phyloP scores from a whole-genome alignment of 805 yeast genomes.

The Yarrowia alimentaria region DNA sequence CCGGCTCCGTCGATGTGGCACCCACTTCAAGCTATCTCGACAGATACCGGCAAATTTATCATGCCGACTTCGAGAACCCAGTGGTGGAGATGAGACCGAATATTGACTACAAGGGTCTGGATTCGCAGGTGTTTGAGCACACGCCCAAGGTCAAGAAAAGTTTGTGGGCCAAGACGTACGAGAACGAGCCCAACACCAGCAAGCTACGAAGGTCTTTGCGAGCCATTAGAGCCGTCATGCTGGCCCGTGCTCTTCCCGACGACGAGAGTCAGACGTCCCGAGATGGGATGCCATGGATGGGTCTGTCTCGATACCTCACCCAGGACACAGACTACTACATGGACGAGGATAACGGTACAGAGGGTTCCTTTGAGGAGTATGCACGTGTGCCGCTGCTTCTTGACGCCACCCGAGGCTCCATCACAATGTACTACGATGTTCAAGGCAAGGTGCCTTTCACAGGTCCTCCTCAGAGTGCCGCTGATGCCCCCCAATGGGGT shows the following conservation, averaged over 20 bases:
- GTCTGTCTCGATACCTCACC: constrained; percentile 65
- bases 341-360: constrained; percentile 39
- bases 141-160: constrained; percentile 10
- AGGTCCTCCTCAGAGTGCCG: constrained; percentile 50
- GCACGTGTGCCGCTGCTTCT: constrained; percentile 73
- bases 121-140: neutral
- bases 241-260: constrained; percentile 6
- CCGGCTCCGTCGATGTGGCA: constrained; percentile 58
- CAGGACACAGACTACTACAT: constrained; percentile 39
- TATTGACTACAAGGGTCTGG: constrained; percentile 52
- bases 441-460: constrained; percentile 62
- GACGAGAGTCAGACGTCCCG: neutral
- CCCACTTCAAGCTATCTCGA: constrained; percentile 55
- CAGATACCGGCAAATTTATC: constrained; percentile 49
- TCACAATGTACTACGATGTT: constrained; percentile 65
- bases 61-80: constrained; percentile 51
- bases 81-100: constrained; percentile 67
- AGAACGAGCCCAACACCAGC: constrained; percentile 14
- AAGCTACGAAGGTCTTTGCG: constrained; percentile 1
- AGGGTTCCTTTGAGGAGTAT: constrained; percentile 58
- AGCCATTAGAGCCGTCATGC: constrained; percentile 11
- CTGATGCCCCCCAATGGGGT: constrained; percentile 55
- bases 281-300: constrained; percentile 57
- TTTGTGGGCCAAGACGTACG: constrained; percentile 19
- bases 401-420: constrained; percentile 54